Conservation (phyloP, 2,329 filamentous ascomycete genomes). For the Colletotrichum tamarilloi region DNA sequence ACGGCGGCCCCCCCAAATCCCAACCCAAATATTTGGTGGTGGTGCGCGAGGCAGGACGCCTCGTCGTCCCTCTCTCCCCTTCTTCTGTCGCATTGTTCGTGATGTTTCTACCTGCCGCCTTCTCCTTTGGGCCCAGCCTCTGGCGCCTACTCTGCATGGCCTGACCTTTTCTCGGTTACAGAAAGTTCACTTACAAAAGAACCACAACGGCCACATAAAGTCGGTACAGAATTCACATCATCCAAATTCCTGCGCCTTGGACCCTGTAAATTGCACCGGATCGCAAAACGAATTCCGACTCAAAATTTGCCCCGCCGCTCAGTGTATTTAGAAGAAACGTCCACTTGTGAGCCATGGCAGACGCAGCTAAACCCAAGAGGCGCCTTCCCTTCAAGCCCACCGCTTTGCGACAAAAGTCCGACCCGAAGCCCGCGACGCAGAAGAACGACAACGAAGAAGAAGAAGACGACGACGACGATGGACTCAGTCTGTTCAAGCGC, state of each 20-base stretch:
- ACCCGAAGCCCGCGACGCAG: conserved; percentile 39
- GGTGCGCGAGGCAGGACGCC: conserved; percentile 9
- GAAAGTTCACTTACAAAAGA: neutral
- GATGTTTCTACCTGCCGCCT: conserved; percentile 23
- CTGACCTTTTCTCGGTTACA: neutral
- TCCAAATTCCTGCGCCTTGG: neutral
- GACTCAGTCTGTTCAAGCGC: conserved; percentile 61
- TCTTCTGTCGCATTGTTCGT: conserved; percentile 7
- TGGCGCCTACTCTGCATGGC: neutral
- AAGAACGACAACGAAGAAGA: conserved; percentile 26
- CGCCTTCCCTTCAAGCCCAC: conserved; percentile 64
- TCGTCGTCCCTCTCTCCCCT: neutral
- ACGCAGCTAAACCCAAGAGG: conserved; percentile 43
- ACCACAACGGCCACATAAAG: neutral
- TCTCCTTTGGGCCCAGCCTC: conserved; percentile 11
- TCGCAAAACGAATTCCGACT: neutral
- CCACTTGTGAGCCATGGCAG: conserved; percentile 15
- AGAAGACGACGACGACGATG: conserved; percentile 48
- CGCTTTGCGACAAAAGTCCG: conserved; percentile 48
- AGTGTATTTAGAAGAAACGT: neutral
- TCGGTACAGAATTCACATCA: neutral
- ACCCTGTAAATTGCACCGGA: conserved; percentile 3
- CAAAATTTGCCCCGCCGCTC: neutral
- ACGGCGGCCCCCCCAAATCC: neutral
- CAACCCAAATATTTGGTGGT: conserved; percentile 9